Percentiles rank a stretch among this genome's conserved stretches.
Conservation (phyloP, 2,329 filamentous ascomycete species). For the Colletotrichum liaoningense region DNA sequence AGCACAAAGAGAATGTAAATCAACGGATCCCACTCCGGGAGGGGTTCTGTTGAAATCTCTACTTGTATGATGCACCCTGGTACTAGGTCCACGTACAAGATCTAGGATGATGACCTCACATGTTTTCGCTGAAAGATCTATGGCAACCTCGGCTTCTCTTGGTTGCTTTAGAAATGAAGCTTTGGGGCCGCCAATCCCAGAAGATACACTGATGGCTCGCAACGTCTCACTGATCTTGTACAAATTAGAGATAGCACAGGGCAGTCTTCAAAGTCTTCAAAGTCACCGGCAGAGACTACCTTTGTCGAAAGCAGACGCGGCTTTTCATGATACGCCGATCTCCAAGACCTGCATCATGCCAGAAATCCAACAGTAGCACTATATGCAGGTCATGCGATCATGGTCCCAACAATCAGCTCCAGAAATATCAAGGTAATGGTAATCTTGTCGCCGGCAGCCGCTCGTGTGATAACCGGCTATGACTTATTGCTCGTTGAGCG, state of each 20-base stretch:
- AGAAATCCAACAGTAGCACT: constrained; percentile 16
- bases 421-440: background rate
- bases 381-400: background rate
- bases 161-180: background rate
- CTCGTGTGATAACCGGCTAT: background rate
- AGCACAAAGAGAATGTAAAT: background rate
- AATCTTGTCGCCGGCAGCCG: constrained; percentile 2
- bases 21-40: background rate
- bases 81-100: background rate
- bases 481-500: background rate
- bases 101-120: background rate
- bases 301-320: background rate
- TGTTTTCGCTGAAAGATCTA: background rate
- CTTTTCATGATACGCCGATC: background rate
- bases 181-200: background rate
- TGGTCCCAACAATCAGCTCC: too few species aligned
- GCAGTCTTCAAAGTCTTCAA: background rate
- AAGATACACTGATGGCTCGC: background rate
- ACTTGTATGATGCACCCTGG: background rate
- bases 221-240: background rate
- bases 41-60: background rate
- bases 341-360: constrained; percentile 12
- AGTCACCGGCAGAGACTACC: background rate
- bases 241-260: background rate
- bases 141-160: background rate